Conservation (phyloP, 441 rosid genomes). For the Pelargonium fulgidum region DNA sequence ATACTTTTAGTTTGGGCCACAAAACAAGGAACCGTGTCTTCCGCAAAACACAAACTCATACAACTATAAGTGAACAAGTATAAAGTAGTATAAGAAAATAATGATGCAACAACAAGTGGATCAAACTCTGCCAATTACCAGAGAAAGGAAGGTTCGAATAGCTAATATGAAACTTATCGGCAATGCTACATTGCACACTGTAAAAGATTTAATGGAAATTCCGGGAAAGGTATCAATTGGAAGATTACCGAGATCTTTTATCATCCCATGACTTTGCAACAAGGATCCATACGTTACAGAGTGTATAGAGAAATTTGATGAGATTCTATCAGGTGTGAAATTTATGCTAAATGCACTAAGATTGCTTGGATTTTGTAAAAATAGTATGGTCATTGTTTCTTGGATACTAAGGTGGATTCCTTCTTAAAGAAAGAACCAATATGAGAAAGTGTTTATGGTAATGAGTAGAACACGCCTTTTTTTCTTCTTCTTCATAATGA, state of each 20-base stretch:
- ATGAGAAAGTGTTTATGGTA: neutral
- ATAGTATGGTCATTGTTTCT: neutral
- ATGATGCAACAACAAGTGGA: neutral
- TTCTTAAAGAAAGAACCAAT: neutral
- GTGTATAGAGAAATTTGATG: neutral
- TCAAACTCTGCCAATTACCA: neutral
- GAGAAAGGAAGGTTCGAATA: neutral
- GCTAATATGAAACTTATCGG: neutral
- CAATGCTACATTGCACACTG: neutral
- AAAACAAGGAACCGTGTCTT: slow-evolving; percentile 3
- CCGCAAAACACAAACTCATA: neutral
- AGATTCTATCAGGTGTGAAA: neutral
- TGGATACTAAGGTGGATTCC: neutral
- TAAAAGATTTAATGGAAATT: neutral
- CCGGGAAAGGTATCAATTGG: neutral
- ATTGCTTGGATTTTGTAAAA: neutral
- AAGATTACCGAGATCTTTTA: neutral
- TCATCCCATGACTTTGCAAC: neutral
- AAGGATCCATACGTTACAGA: neutral
- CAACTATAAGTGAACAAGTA: neutral
- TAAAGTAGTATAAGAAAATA: neutral
- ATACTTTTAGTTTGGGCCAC: neutral
- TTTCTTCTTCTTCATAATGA: neutral
- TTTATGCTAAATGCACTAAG: neutral
- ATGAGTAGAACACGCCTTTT: no score